These are phyloP conservation scores for Colletotrichum godetiae DNA, from an alignment of 2,329 filamentous ascomycete species.

Conservation along the genomic window DNA sequence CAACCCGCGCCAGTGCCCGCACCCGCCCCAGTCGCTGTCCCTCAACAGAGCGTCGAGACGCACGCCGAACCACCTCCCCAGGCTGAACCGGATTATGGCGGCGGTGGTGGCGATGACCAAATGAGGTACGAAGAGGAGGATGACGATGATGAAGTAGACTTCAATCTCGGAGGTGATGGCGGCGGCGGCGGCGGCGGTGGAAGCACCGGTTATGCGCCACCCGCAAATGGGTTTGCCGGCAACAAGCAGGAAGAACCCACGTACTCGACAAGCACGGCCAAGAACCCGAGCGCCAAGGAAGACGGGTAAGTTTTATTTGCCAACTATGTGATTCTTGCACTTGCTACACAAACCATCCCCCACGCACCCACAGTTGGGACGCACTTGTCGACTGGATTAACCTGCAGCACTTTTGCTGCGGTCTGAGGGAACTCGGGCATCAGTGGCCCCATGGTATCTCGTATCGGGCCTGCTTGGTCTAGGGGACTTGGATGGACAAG, in stretches of 20 bases:
- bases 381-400: constrained; percentile 17
- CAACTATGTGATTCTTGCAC: constrained; percentile 28
- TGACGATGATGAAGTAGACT: constrained; percentile 69
- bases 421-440: constrained; percentile 17
- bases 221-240: constrained; percentile 27
- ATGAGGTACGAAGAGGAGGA: constrained; percentile 59
- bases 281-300: constrained; percentile 82
- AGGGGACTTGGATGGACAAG: constrained; percentile 29
- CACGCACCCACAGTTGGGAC: constrained; percentile 4
- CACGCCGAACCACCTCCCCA: constrained; percentile 42
- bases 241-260: constrained; percentile 45
- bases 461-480: constrained; percentile 20
- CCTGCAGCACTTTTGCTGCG: constrained; percentile 22
- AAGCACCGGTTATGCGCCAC: constrained; percentile 11
- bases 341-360: constrained; percentile 11
- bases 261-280: constrained; percentile 44
- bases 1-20: constrained; percentile 47
- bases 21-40: constrained; percentile 39
- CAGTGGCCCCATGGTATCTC: constrained; percentile 24
- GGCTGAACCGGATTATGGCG: constrained; percentile 51
- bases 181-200: constrained; percentile 39
- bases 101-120: constrained; percentile 44
- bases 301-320: constrained; percentile 78
- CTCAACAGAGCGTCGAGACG: constrained; percentile 43
- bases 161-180: constrained; percentile 63